phyloP scores from a whole-genome alignment of 83 land plant species.

The Larix sibirica region DNA sequence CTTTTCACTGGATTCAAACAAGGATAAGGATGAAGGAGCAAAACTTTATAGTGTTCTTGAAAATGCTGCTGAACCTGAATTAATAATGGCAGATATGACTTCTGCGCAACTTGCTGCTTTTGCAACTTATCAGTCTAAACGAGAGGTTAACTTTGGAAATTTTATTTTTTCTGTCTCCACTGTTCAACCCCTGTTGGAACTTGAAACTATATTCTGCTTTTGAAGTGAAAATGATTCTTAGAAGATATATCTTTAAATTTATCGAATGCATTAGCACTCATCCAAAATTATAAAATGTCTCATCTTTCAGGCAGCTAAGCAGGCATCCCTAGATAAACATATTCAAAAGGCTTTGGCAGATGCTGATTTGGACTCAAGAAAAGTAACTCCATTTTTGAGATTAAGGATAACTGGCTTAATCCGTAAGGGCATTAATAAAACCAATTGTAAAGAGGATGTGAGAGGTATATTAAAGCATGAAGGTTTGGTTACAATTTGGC shows the following conservation, averaged over 20 bases:
- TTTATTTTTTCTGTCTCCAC: not conserved
- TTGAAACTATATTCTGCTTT: not conserved
- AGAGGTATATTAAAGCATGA: not conserved
- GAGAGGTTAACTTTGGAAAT: conserved; percentile 41
- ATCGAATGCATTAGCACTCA: not conserved
- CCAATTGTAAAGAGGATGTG: conserved; percentile 12
- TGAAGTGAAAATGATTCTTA: not conserved
- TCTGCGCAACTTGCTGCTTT: conserved; percentile 65
- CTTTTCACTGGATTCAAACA: conserved; percentile 14
- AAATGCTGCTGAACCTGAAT: conserved; percentile 78
- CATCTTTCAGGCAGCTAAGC: conserved; percentile 43
- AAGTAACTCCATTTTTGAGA: conserved; percentile 70
- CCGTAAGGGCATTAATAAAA: conserved; percentile 18
- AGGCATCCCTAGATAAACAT: conserved; percentile 46
- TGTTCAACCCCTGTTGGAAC: not conserved
- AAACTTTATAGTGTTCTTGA: conserved; percentile 65
- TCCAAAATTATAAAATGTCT: not conserved
- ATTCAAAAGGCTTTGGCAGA: conserved; percentile 61
- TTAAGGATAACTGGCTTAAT: conserved; percentile 66
- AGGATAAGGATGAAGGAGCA: conserved; percentile 72
- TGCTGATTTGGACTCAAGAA: conserved; percentile 61
- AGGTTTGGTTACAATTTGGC: conserved; percentile 83
- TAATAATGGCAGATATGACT: conserved; percentile 85
- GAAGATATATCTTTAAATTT: too few relatives aligned
- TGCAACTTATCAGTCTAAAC: conserved; percentile 54